Conservation (phyloP, 805 yeast genomes). For the Alloascoidea africana region DNA sequence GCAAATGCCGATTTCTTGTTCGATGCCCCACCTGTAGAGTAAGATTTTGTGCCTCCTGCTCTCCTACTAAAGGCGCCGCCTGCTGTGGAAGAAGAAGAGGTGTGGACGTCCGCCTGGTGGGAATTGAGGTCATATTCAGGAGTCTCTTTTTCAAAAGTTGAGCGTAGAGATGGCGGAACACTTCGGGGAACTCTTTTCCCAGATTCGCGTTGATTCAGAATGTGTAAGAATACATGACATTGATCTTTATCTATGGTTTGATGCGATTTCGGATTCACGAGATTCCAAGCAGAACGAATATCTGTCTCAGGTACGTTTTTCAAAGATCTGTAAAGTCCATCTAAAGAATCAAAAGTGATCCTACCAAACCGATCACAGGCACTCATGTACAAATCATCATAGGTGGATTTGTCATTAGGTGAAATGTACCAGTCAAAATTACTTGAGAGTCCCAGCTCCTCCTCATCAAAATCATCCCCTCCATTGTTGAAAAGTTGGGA, state of each 20-base stretch:
- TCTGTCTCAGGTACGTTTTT: slow-evolving; percentile 69
- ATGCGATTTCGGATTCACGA: slow-evolving; percentile 80
- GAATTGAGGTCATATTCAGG: slow-evolving; percentile 45
- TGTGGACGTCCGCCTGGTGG: slow-evolving; percentile 28
- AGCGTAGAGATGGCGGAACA: slow-evolving; percentile 88
- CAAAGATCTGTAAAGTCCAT: slow-evolving; percentile 54
- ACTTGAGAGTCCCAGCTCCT: slow-evolving; percentile 45
- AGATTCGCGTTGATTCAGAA: slow-evolving; percentile 76
- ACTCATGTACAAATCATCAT: slow-evolving; percentile 62
- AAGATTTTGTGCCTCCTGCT: slow-evolving; percentile 20
- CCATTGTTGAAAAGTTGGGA: slow-evolving; percentile 10
- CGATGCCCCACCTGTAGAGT: slow-evolving; percentile 12
- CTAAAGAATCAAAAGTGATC: slow-evolving; percentile 56
- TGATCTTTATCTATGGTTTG: slow-evolving; percentile 92
- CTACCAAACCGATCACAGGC: slow-evolving; percentile 72
- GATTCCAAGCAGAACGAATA: slow-evolving; percentile 82
- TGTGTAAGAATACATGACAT: slow-evolving; percentile 75
- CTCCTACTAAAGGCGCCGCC: slow-evolving; percentile 10
- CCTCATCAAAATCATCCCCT: slow-evolving; percentile 32
- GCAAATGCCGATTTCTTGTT: slow-evolving; percentile 15
- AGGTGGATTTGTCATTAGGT: slow-evolving; percentile 67
- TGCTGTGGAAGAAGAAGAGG: slow-evolving; percentile 8
- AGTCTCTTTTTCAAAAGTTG: slow-evolving; percentile 76
- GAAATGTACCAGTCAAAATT: slow-evolving; percentile 95
- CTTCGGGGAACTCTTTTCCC: slow-evolving; percentile 79